A percentile compares a stretch with the other conserved stretches of the same genome.
These are phyloP conservation scores for Mycena rebaudengoi DNA, from an alignment of 768 basidiomycete genomes.

Conservation along the genomic window DNA sequence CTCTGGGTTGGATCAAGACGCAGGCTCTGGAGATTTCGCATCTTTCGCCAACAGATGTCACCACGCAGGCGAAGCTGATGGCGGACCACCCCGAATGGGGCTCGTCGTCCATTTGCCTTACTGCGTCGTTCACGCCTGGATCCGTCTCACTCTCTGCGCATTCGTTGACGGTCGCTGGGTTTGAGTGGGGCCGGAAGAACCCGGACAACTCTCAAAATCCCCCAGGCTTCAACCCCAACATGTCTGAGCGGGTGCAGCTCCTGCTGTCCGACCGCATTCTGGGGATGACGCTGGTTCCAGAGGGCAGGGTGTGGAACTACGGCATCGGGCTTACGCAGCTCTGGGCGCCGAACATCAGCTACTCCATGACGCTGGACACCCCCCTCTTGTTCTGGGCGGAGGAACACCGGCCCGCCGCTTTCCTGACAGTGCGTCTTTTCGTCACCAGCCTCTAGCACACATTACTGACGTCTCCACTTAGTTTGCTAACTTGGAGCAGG, in stretches of 20 bases:
- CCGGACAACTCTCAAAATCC: conserved; percentile 86
- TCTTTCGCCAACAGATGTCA: conserved; percentile 91
- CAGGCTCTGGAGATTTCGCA: conserved; percentile 93
- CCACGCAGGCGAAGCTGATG: conserved; percentile 96
- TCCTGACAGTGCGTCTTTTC: conserved; percentile 76
- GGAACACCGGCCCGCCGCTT: conserved; percentile 92
- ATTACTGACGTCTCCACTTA: conserved; percentile 37
- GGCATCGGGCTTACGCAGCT: conserved; percentile 92
- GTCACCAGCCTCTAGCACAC: not conserved
- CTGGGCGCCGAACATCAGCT: conserved; percentile 85
- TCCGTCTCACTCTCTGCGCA: conserved; percentile 96
- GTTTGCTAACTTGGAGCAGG: conserved; percentile 91
- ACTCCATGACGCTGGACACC: conserved; percentile 89
- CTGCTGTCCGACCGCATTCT: conserved; percentile 94
- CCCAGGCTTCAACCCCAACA: conserved; percentile 95
- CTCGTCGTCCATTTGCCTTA: conserved; percentile 91
- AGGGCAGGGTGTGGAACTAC: conserved; percentile 97
- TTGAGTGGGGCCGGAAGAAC: conserved; percentile 98
- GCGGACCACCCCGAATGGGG: conserved; percentile 96
- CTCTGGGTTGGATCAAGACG: conserved; percentile 96
- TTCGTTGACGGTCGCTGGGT: conserved; percentile 88
- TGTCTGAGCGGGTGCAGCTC: conserved; percentile 95
- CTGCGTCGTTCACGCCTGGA: conserved; percentile 96
- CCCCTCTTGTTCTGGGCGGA: conserved; percentile 96
- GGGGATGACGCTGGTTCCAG: conserved; percentile 94